phyloP scores from a whole-genome alignment of 495 filamentous ascomycete species.

The Tuber melanosporum region DNA sequence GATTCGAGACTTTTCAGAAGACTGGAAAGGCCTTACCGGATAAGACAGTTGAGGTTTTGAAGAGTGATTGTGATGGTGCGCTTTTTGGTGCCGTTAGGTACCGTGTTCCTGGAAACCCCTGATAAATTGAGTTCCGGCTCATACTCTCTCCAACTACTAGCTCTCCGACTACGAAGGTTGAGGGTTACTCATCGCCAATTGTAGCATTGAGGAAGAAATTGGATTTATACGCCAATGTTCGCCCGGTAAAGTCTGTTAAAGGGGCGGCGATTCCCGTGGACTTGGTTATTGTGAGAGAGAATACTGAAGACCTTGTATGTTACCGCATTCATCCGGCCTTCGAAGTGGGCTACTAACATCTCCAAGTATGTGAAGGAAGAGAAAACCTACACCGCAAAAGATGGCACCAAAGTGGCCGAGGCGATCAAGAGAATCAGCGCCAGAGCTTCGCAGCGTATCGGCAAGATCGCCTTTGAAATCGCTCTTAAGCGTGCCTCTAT shows the following conservation, averaged over 20 bases:
- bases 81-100: slow-evolving; percentile 87
- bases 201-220: slow-evolving; percentile 93
- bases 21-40: slow-evolving; percentile 84
- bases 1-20: slow-evolving; percentile 84
- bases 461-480: slow-evolving; percentile 89
- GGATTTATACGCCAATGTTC: slow-evolving; percentile 93
- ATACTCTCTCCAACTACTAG: background rate
- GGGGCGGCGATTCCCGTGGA: slow-evolving; percentile 64
- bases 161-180: slow-evolving; percentile 80
- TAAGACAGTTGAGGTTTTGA: slow-evolving; percentile 75
- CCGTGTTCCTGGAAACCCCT: slow-evolving; percentile 37
- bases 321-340: background rate
- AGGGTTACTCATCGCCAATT: slow-evolving; percentile 94
- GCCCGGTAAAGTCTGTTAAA: slow-evolving; percentile 80
- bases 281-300: slow-evolving; percentile 96
- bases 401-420: slow-evolving; percentile 74
- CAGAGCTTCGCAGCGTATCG: slow-evolving; percentile 72
- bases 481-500: slow-evolving; percentile 79
- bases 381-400: slow-evolving; percentile 62
- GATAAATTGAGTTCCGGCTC: background rate
- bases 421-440: slow-evolving; percentile 95
- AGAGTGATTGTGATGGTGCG: slow-evolving; percentile 87
- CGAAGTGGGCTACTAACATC: background rate
- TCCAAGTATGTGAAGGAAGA: slow-evolving; percentile 91
- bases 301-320: slow-evolving; percentile 77